Evolutionary conservation across 768 basidiomycete species (phyloP).

Genomic region (Mycena rosella): DNA sequence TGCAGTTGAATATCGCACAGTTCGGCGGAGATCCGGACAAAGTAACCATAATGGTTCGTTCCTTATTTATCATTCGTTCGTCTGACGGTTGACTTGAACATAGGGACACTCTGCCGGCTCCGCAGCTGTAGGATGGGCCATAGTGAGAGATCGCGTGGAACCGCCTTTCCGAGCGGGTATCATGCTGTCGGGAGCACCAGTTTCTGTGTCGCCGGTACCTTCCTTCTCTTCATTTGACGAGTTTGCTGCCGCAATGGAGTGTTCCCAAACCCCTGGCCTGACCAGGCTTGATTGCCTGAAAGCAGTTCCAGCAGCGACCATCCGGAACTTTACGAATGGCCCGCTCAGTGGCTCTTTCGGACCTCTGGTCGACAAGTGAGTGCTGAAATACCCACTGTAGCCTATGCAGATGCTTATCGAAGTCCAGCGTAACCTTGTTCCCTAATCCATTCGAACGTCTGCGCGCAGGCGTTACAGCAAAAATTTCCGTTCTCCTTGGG

Average conservation of each 20-base stretch:
- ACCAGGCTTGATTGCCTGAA: slow-evolving; percentile 40
- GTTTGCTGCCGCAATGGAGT: slow-evolving; percentile 28
- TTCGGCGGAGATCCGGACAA: not conserved
- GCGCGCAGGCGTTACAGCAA: slow-evolving; percentile 18
- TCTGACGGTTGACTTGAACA: not conserved
- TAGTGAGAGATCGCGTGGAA: not conserved
- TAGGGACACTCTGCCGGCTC: slow-evolving; percentile 24
- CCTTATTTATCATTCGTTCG: no score
- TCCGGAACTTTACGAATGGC: slow-evolving; percentile 35
- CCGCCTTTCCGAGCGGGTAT: slow-evolving; percentile 17
- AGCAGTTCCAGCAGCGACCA: slow-evolving; percentile 35
- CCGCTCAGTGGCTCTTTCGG: slow-evolving; percentile 22
- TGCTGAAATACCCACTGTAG: not conserved
- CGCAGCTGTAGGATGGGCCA: not conserved
- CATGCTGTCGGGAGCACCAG: slow-evolving; percentile 13
- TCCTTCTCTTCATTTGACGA: slow-evolving; percentile 17
- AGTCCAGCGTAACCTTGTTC: slow-evolving; percentile 21
- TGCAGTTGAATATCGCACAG: slow-evolving; percentile 9
- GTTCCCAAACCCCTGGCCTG: slow-evolving; percentile 35
- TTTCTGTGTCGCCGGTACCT: not conserved
- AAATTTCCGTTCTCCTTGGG: slow-evolving; percentile 34
- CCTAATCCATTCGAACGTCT: slow-evolving; percentile 31
- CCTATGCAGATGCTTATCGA: not conserved
- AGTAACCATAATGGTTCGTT: no score
- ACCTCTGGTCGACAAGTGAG: slow-evolving; percentile 30